Evolutionary conservation across 164 flowering plant genomes (phyloP).

Genomic region (Magnolia kwangsiensis): DNA sequence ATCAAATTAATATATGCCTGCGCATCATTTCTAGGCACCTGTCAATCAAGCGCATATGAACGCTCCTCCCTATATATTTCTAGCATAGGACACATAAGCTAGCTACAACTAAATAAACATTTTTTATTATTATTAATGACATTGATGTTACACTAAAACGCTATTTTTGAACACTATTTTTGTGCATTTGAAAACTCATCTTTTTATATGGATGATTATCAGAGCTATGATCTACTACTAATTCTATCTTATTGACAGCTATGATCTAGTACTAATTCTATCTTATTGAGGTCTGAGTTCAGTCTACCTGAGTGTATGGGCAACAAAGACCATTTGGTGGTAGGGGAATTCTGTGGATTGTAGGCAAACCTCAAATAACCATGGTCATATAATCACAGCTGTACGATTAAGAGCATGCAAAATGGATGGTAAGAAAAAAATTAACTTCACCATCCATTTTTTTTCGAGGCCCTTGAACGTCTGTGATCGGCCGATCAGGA

Average conservation of each 20-base stretch:
- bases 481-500: too few relatives aligned
- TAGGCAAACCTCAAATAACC: background rate
- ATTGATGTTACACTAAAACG: too few relatives aligned
- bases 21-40: too few relatives aligned
- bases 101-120: background rate
- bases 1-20: too few relatives aligned
- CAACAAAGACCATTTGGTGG: too few relatives aligned
- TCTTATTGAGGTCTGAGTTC: too few relatives aligned
- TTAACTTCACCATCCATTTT: background rate
- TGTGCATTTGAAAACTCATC: conserved; percentile 1
- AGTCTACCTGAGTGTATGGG: too few relatives aligned
- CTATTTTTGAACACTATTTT: background rate
- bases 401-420: background rate
- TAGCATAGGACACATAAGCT: background rate
- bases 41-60: too few relatives aligned
- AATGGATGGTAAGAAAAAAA: background rate
- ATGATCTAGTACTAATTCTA: conserved; percentile 3
- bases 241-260: background rate
- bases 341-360: too few relatives aligned
- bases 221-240: background rate
- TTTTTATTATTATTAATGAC: too few relatives aligned
- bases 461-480: too few relatives aligned
- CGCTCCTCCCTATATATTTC: background rate
- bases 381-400: background rate
- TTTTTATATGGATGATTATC: background rate